Evolutionary conservation across 352 stramenopile species (phyloP).

Genomic region (Halophytophthora batemanensis): DNA sequence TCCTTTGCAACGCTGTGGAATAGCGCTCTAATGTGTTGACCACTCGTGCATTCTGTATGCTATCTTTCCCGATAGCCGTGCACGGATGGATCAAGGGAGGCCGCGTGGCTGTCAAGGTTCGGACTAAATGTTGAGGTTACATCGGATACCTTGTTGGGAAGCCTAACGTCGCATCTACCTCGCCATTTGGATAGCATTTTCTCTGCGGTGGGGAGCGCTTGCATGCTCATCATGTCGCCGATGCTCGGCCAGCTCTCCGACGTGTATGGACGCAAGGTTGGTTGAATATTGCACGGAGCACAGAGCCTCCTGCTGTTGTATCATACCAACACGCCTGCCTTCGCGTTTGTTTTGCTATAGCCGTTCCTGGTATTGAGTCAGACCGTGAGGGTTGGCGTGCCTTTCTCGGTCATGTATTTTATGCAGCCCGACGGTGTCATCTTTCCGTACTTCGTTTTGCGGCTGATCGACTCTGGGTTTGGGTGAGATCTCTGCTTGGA

Average conservation of each 20-base stretch:
- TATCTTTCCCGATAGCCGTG: constrained; percentile 34
- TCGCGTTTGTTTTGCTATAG: constrained; percentile 15
- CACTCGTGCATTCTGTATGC: constrained; percentile 3
- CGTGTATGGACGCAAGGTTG: constrained; percentile 73
- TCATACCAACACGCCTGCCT: not conserved
- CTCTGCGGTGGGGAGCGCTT: constrained; percentile 50
- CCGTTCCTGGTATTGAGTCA: constrained; percentile 72
- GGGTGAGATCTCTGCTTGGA: constrained; percentile 25
- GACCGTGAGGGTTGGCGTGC: constrained; percentile 48
- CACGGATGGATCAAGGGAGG: constrained; percentile 59
- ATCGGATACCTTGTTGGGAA: not conserved
- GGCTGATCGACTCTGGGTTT: constrained; percentile 53
- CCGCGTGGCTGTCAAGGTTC: constrained; percentile 70
- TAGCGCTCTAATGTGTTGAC: too few relatives aligned
- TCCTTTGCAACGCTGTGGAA: too few relatives aligned
- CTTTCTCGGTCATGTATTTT: constrained; percentile 74
- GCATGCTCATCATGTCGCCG: constrained; percentile 66
- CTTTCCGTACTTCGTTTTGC: constrained; percentile 54
- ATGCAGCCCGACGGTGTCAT: constrained; percentile 52
- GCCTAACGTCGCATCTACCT: not conserved
- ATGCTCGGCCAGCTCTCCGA: constrained; percentile 75
- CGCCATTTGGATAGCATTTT: constrained; percentile 43
- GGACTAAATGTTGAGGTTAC: not conserved
- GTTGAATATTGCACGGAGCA: not conserved
- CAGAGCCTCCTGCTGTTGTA: not conserved